These are phyloP conservation scores for Pyrenula aspistea DNA, from an alignment of 495 filamentous ascomycete genomes.

Conservation along the genomic window DNA sequence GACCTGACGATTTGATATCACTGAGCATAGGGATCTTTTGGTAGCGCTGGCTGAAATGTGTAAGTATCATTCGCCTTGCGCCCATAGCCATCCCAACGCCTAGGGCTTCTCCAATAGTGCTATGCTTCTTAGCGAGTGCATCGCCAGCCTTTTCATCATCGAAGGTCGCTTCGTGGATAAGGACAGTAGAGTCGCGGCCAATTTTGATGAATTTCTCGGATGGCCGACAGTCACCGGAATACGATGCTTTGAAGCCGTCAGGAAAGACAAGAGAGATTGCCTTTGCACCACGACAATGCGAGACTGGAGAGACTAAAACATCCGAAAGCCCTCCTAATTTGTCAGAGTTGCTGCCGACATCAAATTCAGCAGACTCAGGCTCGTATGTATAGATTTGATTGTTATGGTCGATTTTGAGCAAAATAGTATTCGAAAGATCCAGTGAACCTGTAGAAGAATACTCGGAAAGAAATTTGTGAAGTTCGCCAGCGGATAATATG, in stretches of 20 bases:
- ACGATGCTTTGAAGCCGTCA: conserved; percentile 72
- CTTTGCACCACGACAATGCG: conserved; percentile 68
- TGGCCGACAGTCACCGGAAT: conserved; percentile 86
- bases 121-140: conserved; percentile 81
- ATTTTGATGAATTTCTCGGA: conserved; percentile 54
- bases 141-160: conserved; percentile 68
- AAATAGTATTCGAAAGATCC: neutral
- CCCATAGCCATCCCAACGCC: conserved; percentile 64
- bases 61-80: conserved; percentile 64
- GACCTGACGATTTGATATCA: conserved; percentile 16
- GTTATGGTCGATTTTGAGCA: neutral
- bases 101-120: conserved; percentile 73
- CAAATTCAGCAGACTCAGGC: neutral
- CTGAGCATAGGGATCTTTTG: conserved; percentile 61
- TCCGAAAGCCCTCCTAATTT: neutral
- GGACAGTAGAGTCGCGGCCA: conserved; percentile 61
- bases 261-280: conserved; percentile 69
- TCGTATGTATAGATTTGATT: neutral
- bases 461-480: neutral
- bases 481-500: neutral
- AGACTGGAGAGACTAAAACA: conserved; percentile 34
- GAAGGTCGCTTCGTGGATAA: conserved; percentile 95
- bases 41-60: conserved; percentile 95
- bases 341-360: neutral
- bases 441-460: neutral